phyloP scores from a whole-genome alignment of 163 green algal genomes.

The Volvox carteri region DNA sequence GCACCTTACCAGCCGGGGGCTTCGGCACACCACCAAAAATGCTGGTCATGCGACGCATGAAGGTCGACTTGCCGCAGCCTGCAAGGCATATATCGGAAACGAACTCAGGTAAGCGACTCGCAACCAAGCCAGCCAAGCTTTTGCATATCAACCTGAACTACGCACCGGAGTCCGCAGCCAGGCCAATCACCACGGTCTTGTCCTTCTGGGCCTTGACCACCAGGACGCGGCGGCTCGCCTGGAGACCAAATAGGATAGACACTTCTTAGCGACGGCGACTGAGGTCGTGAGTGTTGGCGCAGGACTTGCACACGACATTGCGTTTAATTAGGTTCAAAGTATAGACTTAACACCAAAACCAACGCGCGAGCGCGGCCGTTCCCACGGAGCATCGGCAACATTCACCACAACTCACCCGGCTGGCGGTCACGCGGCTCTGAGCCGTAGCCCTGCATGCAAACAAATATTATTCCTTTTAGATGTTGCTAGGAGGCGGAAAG shows the following conservation, averaged over 20 bases:
- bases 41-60: slow-evolving; percentile 98
- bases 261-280: not conserved
- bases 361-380: too few species aligned
- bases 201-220: slow-evolving; percentile 64
- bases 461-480: not conserved
- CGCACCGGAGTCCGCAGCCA: slow-evolving; percentile 96
- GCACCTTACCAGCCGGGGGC: slow-evolving; percentile 84
- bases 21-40: slow-evolving; percentile 95
- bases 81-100: not conserved
- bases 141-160: not conserved
- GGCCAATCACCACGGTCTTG: slow-evolving; percentile 95
- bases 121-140: not conserved
- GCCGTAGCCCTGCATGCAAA: slow-evolving; percentile 48
- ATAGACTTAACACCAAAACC: too few species aligned
- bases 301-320: too few species aligned
- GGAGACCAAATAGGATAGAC: not conserved
- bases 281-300: too few species aligned
- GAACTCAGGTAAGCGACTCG: not conserved
- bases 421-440: slow-evolving; percentile 54
- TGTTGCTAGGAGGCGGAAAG: not conserved
- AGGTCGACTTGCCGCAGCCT: slow-evolving; percentile 99
- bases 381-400: too few species aligned
- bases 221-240: slow-evolving; percentile 56
- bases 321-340: too few species aligned
- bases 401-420: slow-evolving; percentile 44